phyloP scores from a whole-genome alignment of 805 yeast species.

The Kuraishia capsulata region DNA sequence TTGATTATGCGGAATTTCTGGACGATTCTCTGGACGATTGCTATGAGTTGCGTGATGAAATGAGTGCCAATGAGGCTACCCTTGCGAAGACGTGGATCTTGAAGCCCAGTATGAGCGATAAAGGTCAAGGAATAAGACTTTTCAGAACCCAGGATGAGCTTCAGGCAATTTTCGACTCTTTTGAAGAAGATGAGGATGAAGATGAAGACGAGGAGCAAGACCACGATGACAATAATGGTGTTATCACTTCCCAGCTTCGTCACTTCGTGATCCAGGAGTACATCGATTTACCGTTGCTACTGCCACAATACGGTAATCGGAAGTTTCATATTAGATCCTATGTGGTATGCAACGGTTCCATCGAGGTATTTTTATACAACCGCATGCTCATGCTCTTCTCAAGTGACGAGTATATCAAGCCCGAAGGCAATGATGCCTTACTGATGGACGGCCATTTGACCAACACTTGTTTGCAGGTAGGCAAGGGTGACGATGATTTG shows the following conservation, averaged over 20 bases:
- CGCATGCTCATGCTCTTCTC: slow-evolving; percentile 82
- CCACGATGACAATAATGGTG: slow-evolving; percentile 40
- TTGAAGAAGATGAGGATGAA: slow-evolving; percentile 64
- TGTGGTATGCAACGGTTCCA: slow-evolving; percentile 64
- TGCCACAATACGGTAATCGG: slow-evolving; percentile 48
- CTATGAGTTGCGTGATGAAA: slow-evolving; percentile 76
- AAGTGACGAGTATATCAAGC: slow-evolving; percentile 32
- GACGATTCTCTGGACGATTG: slow-evolving; percentile 92
- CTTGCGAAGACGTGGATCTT: slow-evolving; percentile 63
- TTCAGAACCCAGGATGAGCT: slow-evolving; percentile 73
- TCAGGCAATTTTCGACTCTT: slow-evolving; percentile 75
- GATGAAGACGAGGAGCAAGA: slow-evolving; percentile 46
- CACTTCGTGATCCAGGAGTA: slow-evolving; percentile 90
- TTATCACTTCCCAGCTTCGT: slow-evolving; percentile 79
- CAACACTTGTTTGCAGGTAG: slow-evolving; percentile 79
- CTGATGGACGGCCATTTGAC: slow-evolving; percentile 76
- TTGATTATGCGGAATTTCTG: slow-evolving; percentile 92
- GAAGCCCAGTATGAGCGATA: slow-evolving; percentile 95
- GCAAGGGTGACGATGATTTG: slow-evolving; percentile 22
- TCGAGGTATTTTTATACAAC: slow-evolving; percentile 71
- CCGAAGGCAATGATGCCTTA: slow-evolving; percentile 20
- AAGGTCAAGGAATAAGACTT: slow-evolving; percentile 90
- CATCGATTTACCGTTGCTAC: slow-evolving; percentile 54
- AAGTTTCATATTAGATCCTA: slow-evolving; percentile 90
- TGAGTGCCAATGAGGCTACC: slow-evolving; percentile 38